Evolutionary conservation across 257 asterid species (phyloP).

Genomic region (Nicotiana otophora): DNA sequence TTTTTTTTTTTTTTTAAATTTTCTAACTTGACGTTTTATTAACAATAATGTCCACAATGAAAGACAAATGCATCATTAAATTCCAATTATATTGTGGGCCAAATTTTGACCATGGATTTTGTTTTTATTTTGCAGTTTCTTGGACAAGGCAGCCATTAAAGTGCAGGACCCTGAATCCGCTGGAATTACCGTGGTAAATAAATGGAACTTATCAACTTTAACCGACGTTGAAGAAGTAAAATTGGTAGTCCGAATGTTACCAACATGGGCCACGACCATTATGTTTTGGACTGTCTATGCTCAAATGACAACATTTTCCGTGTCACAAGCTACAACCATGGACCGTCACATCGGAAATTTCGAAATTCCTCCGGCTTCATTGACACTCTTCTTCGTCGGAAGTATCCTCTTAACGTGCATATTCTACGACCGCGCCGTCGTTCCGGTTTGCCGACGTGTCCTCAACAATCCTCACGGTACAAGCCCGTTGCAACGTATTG

Average conservation of each 20-base stretch:
- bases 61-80: background rate
- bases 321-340: constrained; percentile 79
- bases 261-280: constrained; percentile 83
- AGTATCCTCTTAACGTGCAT: constrained; percentile 61
- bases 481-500: constrained; percentile 63
- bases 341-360: constrained; percentile 54
- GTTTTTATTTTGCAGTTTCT: constrained; percentile 20
- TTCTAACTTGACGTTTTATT: background rate
- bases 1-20: no score
- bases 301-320: constrained; percentile 85
- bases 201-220: constrained; percentile 62
- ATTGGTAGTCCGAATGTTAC: constrained; percentile 60
- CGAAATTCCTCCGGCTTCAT: constrained; percentile 63
- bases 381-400: constrained; percentile 66
- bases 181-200: constrained; percentile 10
- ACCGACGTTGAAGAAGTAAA: constrained; percentile 91
- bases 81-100: background rate
- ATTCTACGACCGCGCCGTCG: constrained; percentile 45
- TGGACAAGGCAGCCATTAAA: constrained; percentile 86
- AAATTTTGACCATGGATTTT: background rate
- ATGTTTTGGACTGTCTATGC: constrained; percentile 82
- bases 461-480: constrained; percentile 55
- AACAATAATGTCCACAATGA: background rate
- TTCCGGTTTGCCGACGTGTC: constrained; percentile 31
- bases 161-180: constrained; percentile 16